phyloP scores from a whole-genome alignment of 2,329 filamentous ascomycete species.

The Lachnellula willkommii region DNA sequence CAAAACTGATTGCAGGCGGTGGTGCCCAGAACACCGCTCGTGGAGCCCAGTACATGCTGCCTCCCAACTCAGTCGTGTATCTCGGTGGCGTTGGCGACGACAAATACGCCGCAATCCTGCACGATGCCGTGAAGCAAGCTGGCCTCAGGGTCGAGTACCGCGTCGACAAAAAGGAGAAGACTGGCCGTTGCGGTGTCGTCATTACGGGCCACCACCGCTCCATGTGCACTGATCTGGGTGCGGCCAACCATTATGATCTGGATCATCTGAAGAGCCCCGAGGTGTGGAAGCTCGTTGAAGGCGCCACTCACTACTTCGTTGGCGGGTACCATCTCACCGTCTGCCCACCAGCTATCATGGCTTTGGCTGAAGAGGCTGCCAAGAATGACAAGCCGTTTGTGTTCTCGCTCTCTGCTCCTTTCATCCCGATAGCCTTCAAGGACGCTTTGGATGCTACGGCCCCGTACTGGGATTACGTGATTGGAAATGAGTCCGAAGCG shows the following conservation, averaged over 20 bases:
- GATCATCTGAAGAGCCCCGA: conserved; percentile 87
- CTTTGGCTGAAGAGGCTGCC: conserved; percentile 85
- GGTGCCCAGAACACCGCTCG: conserved; percentile 97
- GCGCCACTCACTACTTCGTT: conserved; percentile 84
- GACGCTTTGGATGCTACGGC: conserved; percentile 80
- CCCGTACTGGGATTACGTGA: conserved; percentile 91
- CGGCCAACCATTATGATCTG: conserved; percentile 94
- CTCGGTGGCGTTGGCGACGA: conserved; percentile 91
- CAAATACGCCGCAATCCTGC: conserved; percentile 87
- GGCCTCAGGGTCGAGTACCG: conserved; percentile 94
- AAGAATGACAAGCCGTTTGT: conserved; percentile 85
- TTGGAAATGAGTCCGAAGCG: conserved; percentile 96
- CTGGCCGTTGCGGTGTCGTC: conserved; percentile 90
- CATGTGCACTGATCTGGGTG: conserved; percentile 90
- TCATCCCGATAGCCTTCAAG: conserved; percentile 98
- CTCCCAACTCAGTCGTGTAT: conserved; percentile 84
- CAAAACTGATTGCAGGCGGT: conserved; percentile 91
- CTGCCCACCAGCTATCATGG: conserved; percentile 83
- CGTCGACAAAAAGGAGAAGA: conserved; percentile 76
- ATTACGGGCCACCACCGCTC: conserved; percentile 96
- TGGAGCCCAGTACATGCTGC: conserved; percentile 93
- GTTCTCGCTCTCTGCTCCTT: conserved; percentile 88
- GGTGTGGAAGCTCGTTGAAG: conserved; percentile 88
- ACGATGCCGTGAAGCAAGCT: conserved; percentile 77
- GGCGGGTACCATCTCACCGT: conserved; percentile 98